Conservation (phyloP, 257 asterid genomes). For the Linderniella brevidens region DNA sequence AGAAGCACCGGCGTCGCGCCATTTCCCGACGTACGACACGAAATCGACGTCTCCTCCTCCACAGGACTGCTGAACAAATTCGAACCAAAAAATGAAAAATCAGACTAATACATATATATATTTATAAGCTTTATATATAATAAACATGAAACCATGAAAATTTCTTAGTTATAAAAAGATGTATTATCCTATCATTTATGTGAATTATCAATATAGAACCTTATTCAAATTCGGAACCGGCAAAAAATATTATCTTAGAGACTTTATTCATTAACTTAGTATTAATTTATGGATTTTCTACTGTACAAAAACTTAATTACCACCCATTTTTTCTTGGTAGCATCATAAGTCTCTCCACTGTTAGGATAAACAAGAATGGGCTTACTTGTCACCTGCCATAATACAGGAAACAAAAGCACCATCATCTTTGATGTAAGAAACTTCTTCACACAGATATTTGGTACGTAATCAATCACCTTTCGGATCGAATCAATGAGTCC, state of each 20-base stretch:
- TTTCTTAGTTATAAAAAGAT: no score
- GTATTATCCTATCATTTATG: no score
- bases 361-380: conserved; percentile 73
- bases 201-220: no score
- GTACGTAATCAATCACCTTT: conserved; percentile 17
- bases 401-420: not conserved
- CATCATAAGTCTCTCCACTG: conserved; percentile 79
- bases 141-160: no score
- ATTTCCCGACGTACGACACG: conserved; percentile 55
- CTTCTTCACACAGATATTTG: not conserved
- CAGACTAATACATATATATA: no score
- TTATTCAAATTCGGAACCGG: not conserved
- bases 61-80: conserved; percentile 21
- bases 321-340: conserved; percentile 61
- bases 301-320: conserved; percentile 14
- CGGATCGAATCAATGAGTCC: conserved; percentile 44
- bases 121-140: no score
- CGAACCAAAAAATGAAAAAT: not conserved
- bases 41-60: conserved; percentile 43
- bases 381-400: conserved; percentile 44
- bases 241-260: not conserved
- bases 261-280: not conserved
- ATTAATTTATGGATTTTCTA: not conserved
- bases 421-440: not conserved
- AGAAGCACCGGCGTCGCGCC: conserved; percentile 75